These are phyloP conservation scores for Blastosporella zonata DNA, from an alignment of 1,284 basidiomycete species.

Conservation along the genomic window DNA sequence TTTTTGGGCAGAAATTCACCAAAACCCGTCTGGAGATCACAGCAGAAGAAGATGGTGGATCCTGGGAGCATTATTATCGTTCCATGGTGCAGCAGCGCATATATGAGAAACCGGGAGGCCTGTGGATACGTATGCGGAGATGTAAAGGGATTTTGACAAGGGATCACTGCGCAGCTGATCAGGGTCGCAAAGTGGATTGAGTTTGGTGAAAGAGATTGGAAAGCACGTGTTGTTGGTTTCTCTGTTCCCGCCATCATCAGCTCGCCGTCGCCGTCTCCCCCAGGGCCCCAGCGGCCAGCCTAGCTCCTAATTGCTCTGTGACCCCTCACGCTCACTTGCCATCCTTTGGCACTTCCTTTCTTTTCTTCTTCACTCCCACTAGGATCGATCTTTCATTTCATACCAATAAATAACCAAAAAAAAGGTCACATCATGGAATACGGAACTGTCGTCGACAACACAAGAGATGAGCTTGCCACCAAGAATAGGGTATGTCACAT, in stretches of 20 bases:
- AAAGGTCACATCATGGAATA: slow-evolving; percentile 24
- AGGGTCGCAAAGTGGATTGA: slow-evolving; percentile 1
- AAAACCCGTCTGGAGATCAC: slow-evolving; percentile 78
- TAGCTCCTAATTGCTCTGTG: slow-evolving; percentile 14
- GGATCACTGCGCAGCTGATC: neutral
- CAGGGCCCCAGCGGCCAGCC: slow-evolving; percentile 19
- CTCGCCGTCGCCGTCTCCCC: slow-evolving; percentile 13
- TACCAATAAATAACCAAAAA: slow-evolving; percentile 14
- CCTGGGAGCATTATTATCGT: slow-evolving; percentile 36
- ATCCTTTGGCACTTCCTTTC: slow-evolving; percentile 22
- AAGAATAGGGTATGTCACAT: slow-evolving; percentile 40
- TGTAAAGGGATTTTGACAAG: slow-evolving; percentile 1
- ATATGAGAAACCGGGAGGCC: neutral
- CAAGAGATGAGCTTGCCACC: slow-evolving; percentile 35
- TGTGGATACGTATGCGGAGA: slow-evolving; percentile 20
- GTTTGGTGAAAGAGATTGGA: neutral
- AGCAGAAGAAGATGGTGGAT: slow-evolving; percentile 68
- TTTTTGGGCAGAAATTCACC: slow-evolving; percentile 40
- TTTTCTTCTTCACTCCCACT: slow-evolving; percentile 27
- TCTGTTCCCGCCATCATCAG: slow-evolving; percentile 17
- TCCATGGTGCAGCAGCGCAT: neutral
- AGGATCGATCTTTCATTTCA: slow-evolving; percentile 26
- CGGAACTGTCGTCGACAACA: slow-evolving; percentile 22
- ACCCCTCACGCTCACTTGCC: slow-evolving; percentile 15
- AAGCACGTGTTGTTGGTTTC: slow-evolving; percentile 23